Evolutionary conservation across 2,329 filamentous ascomycete species (phyloP).

Genomic region (Lachnellula arida): DNA sequence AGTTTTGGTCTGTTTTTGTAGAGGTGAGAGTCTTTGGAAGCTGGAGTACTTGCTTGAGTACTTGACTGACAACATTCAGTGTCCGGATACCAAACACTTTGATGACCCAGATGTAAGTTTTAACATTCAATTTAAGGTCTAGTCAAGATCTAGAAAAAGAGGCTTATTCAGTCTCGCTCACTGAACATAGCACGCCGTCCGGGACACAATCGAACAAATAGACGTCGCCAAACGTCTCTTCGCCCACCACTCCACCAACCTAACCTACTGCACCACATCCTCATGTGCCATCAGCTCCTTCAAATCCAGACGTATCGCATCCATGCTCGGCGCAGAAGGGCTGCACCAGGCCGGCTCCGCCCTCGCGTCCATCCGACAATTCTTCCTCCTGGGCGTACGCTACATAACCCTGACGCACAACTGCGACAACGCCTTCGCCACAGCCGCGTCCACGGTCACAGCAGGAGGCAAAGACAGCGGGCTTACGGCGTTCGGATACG

Average conservation of each 20-base stretch:
- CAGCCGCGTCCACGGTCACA: slow-evolving; percentile 13
- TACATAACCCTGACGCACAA: slow-evolving; percentile 67
- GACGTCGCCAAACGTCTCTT: slow-evolving; percentile 50
- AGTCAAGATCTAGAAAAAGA: too few relatives aligned
- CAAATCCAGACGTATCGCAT: slow-evolving; percentile 43
- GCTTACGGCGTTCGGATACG: slow-evolving; percentile 49
- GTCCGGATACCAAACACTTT: not conserved
- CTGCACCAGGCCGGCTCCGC: slow-evolving; percentile 51
- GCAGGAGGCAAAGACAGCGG: slow-evolving; percentile 36
- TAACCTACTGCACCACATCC: slow-evolving; percentile 22
- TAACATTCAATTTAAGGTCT: not conserved
- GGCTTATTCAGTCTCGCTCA: not conserved
- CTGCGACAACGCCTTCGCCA: slow-evolving; percentile 61
- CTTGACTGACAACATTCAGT: not conserved
- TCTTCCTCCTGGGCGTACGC: slow-evolving; percentile 56
- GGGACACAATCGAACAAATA: slow-evolving; percentile 52
- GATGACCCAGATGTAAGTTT: slow-evolving; percentile 7
- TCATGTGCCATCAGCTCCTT: slow-evolving; percentile 31
- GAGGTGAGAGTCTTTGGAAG: slow-evolving; percentile 21
- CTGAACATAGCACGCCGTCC: slow-evolving; percentile 32
- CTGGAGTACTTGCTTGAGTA: slow-evolving; percentile 25
- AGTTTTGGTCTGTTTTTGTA: slow-evolving; percentile 33
- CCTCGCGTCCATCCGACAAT: slow-evolving; percentile 51
- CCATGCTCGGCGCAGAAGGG: slow-evolving; percentile 57
- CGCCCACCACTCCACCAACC: slow-evolving; percentile 25